Evolutionary conservation across 129 eudicot species (phyloP).

Genomic region (Flaveria linearis): DNA sequence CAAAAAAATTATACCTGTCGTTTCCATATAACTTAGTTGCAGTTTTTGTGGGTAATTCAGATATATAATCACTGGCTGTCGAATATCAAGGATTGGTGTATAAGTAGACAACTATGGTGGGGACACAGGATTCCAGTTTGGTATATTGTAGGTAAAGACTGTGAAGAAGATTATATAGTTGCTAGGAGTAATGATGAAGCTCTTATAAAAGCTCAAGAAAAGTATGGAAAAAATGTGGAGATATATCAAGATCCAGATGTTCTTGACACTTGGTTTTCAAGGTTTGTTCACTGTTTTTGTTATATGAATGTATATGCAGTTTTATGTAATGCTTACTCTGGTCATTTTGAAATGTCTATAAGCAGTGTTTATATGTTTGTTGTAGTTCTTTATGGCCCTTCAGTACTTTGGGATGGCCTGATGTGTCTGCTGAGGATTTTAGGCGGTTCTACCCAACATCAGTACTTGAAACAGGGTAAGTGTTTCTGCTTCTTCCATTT

Average conservation of each 20-base stretch:
- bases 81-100: conserved; percentile 98
- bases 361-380: conserved; percentile 20
- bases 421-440: conserved; percentile 79
- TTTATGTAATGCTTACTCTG: conserved; percentile 5
- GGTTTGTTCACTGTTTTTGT: conserved; percentile 48
- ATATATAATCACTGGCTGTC: conserved; percentile 95
- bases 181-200: conserved; percentile 80
- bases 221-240: conserved; percentile 79
- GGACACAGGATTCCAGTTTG: conserved; percentile 99
- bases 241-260: conserved; percentile 99
- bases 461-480: conserved; percentile 94
- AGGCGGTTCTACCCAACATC: conserved; percentile 86
- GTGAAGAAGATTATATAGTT: conserved; percentile 90
- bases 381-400: conserved; percentile 92
- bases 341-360: conserved; percentile 18
- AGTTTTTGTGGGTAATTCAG: conserved; percentile 40
- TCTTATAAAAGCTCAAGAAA: conserved; percentile 61
- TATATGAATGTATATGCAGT: conserved; percentile 1
- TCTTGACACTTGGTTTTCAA: conserved; percentile 99
- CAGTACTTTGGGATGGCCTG: conserved; percentile 99
- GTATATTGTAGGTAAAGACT: conserved; percentile 83
- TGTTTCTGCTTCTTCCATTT: conserved; percentile 20
- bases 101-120: conserved; percentile 99
- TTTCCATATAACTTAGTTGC: not conserved
- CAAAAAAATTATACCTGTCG: not conserved